A percentile compares a stretch with the other conserved stretches of the same genome.
These are phyloP conservation scores for Durusdinium trenchii DNA, from an alignment of 73 alveolate genomes.

Conservation along the genomic window DNA sequence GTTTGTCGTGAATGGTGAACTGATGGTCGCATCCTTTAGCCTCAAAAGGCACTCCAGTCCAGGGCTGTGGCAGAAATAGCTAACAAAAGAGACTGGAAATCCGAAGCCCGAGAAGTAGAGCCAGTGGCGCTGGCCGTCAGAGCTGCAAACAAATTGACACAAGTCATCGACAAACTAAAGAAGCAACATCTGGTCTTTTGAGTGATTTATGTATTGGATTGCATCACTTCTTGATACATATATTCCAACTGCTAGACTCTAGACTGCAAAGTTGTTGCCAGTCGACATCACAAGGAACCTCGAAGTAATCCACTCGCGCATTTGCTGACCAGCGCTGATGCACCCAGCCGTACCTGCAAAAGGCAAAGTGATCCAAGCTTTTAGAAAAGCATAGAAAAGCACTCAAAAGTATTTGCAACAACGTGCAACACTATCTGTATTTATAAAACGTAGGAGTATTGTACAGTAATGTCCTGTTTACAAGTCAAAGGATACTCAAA, in stretches of 20 bases:
- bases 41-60: not conserved
- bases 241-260: not conserved
- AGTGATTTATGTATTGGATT: not conserved
- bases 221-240: not conserved
- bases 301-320: constrained; percentile 81
- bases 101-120: constrained; percentile 91
- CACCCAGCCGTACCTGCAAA: constrained; percentile 82
- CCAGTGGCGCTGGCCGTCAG: constrained; percentile 55
- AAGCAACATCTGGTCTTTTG: not conserved
- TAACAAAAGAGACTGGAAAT: constrained; percentile 73
- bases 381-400: not conserved
- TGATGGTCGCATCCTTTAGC: too few species aligned
- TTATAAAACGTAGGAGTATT: too few species aligned
- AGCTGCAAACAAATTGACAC: not conserved
- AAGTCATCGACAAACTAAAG: not conserved
- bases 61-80: constrained; percentile 32
- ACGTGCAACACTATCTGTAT: too few species aligned
- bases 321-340: constrained; percentile 89
- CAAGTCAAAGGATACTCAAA: too few species aligned
- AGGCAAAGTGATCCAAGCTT: not conserved
- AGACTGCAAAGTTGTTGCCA: not conserved
- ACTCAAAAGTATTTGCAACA: not conserved
- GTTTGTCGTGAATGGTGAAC: not conserved
- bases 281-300: not conserved
- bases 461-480: too few species aligned